Evolutionary conservation across 2,329 filamentous ascomycete genomes (phyloP), one percentile per base, ranked within the genome.

Genomic region (Monosporascus ibericus): DNA sequence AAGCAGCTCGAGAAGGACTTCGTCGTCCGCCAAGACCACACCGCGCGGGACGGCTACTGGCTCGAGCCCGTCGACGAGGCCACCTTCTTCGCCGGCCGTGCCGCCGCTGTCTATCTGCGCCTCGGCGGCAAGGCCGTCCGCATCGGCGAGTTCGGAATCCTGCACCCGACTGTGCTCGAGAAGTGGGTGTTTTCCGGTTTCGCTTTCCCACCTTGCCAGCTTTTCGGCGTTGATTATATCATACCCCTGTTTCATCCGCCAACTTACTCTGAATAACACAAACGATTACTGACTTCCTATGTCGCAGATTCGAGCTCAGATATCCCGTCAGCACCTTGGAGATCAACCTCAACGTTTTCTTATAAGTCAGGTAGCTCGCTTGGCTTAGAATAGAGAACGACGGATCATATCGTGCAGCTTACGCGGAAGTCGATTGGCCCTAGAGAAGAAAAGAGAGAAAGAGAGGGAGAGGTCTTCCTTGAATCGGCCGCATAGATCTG

Each of bases 311-410:
- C 56, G 57, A 60, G 51, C 55, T 64, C 52, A 60, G 56, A 51
- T 92, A 92, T 77, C 92, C 94, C 42, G 91, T 95, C 63, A 96
- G 91, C 74, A 91, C 90, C 44, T 74, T 99, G 61, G 94, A 99
- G 77, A 81, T 99, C 68, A 96, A 97, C 72, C 82, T 97, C 34
- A 92, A 97, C 73, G 83, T 88, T 60, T 95, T 99, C 80, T 77
- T 96, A 74, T 96, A 78, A 55, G 30, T 14, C 27, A 36, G 11
- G 34, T 1, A 48, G 53, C n/a, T 36, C 36, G 25, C 6, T n/a
- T 14, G 30, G 5, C 27, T 20, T n/a, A 22, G 25, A 25, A 25
- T 14, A 49, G 20, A 25, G 37, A 25, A 30, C 27, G 27, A 14
- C 27, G 30, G 44, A 37, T 44, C 47, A 52, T 50, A 51, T 36